Evolutionary conservation across 148 eudicot species (phyloP), one percentile per base, ranked within the genome.

Genomic region (Oxyria digyna): DNA sequence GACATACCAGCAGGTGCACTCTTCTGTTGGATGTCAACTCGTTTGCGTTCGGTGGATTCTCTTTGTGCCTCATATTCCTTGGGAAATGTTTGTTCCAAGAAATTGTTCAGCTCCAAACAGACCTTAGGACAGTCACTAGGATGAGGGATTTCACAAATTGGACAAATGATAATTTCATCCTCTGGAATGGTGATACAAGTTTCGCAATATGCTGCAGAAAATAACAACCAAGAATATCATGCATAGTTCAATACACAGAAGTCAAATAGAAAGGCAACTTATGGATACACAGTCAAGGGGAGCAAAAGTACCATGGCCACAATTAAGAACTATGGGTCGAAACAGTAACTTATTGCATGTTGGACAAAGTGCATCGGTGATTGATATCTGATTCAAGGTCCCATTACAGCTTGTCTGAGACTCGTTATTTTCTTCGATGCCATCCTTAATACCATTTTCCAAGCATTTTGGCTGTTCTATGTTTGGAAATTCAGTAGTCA

Each of bases 261-360:
- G 50, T 45, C 18, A 45, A 72, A 50, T 31, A 64, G 48, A 50
- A 26, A 72, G 46, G 3, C 33, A 3, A 0, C 8, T 38, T 38
- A 4, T 38, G 41, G 9, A 38, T 38, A 1, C 13, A 68, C 14
- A 23, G 13, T 45, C 9, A 70, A 21, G 42, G 72, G 17, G n/a
- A n/a, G n/a, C n/a, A n/a, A n/a, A n/a, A n/a, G n/a, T 87, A 89
- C 96, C 96, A 78, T 89, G 96, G 62, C 96, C 96, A 81, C 96
- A 89, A 67, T 89, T 85, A 40, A 89, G 83, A 82, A 85, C 89
- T 75, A 71, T 82, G 43, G 97, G 97, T 67, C 82, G 83, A 73
- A 65, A 80, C 27, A 91, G 81, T 62, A 91, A 75, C 73, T 76
- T 78, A 38, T 77, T 80, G 87, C 94, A 91, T 62, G 85, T 72